Evolutionary conservation across 768 basidiomycete genomes (phyloP), one percentile per base, ranked within the genome.

Genomic region (Artomyces pyxidatus): DNA sequence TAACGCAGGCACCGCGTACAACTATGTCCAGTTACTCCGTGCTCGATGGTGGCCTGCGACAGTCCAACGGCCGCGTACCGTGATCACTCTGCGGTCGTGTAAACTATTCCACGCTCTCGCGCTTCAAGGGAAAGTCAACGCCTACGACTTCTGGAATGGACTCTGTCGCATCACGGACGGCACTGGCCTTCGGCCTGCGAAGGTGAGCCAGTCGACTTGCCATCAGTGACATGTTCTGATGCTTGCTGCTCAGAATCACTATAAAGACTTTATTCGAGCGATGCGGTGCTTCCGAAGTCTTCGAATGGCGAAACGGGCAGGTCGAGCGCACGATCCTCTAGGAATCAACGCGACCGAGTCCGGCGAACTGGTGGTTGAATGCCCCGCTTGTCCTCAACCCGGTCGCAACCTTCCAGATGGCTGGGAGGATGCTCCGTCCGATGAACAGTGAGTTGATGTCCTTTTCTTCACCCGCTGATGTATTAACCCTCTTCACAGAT

Each of bases 1-100:
- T 11, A 22, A 11, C 7, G 14, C 28, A 14, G 21, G 23, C n/a
- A 21, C 25, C 14, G 9, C 42, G 3, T 16, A 10, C 16, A 25
- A 1, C 6, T 38, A 25, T 19, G 30, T 46, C 23, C 50, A 50
- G 27, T 23, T 51, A 3, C 37, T 48, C 16, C 50, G 54, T 1
- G n/a, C 17, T 9, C 25, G 50, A 4, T 35, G 56, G 5, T 60
- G 55, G 22, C 61, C 61, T 0, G 54, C 57, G 1, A 57, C 53
- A 1, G 40, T 50, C 28, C 16, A 43, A 2, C 61, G 7, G 23
- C 42, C 42, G 21, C 28, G 44, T 10, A 58, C 58, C 0, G 58
- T 19, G 1, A 48, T 50, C 4, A 55, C 58, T 1, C 56, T 60
- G 22, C 28, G 35, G 12, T 35, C 54, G 2, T 50, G 55, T 11